Conservation (phyloP, 768 basidiomycete genomes). For the Boletus vermiculosoides region DNA sequence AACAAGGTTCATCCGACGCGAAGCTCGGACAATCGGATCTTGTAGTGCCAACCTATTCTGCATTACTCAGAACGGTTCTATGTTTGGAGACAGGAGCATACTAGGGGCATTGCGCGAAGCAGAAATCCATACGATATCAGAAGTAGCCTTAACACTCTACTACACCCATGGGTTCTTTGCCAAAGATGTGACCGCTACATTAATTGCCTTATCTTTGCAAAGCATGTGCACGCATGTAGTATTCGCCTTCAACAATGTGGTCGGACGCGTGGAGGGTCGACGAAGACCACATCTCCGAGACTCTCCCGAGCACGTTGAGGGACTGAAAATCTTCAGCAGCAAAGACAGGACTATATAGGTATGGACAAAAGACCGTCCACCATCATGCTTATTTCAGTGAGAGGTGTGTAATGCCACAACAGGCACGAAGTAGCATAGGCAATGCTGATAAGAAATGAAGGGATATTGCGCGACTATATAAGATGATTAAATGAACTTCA, state of each 20-base stretch:
- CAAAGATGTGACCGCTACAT: background rate
- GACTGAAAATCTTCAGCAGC: background rate
- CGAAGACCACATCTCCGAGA: background rate
- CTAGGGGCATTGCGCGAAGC: background rate
- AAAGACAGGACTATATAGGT: background rate
- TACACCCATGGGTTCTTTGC: background rate
- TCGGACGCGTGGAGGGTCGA: background rate
- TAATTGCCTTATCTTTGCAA: background rate
- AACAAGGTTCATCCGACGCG: background rate
- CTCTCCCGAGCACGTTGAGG: background rate
- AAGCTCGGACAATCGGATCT: background rate
- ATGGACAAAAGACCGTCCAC: background rate
- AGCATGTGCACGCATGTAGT: background rate
- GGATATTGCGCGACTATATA: constrained; percentile 14
- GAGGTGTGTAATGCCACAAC: background rate
- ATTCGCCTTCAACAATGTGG: background rate
- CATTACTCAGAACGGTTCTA: background rate
- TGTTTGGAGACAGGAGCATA: background rate
- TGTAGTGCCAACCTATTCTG: background rate
- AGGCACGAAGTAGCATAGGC: background rate
- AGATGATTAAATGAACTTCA: constrained; percentile 19
- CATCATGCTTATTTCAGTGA: background rate
- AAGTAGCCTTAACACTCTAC: background rate
- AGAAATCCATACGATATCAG: background rate
- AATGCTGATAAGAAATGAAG: constrained; percentile 27